Evolutionary conservation across 768 basidiomycete genomes (phyloP).

Genomic region (Pholiota conissans): DNA sequence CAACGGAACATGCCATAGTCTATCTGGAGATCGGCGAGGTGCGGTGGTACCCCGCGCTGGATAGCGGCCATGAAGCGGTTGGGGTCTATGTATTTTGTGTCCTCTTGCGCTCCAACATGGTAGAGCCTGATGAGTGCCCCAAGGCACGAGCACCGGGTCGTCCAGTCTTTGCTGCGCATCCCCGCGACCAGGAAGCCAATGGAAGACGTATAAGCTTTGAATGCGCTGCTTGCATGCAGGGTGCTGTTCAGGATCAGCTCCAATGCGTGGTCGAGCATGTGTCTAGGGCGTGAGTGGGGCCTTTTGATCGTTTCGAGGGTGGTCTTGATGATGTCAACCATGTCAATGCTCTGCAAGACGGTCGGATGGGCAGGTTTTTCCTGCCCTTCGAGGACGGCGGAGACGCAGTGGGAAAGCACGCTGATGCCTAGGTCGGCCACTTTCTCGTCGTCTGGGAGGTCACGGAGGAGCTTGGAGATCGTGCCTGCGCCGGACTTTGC

Average conservation of each 20-base stretch:
- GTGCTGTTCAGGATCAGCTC: slow-evolving; percentile 45
- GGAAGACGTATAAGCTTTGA: slow-evolving; percentile 41
- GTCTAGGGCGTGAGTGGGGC: slow-evolving; percentile 28
- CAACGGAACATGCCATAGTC: slow-evolving; percentile 47
- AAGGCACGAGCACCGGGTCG: slow-evolving; percentile 49
- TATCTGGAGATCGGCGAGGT: slow-evolving; percentile 45
- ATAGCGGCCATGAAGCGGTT: slow-evolving; percentile 39
- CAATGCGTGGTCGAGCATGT: slow-evolving; percentile 52
- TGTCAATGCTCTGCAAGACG: slow-evolving; percentile 39
- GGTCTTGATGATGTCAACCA: slow-evolving; percentile 42
- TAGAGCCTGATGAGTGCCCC: slow-evolving; percentile 56
- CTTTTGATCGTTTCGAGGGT: slow-evolving; percentile 43
- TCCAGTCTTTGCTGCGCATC: slow-evolving; percentile 55
- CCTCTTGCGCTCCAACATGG: slow-evolving; percentile 38
- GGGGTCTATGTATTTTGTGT: slow-evolving; percentile 50
- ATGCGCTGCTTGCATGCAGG: slow-evolving; percentile 45
- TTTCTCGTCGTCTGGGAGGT: slow-evolving; percentile 49
- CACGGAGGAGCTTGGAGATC: slow-evolving; percentile 46
- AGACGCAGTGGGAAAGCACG: slow-evolving; percentile 52
- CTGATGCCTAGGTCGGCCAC: slow-evolving; percentile 51
- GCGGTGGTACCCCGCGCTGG: slow-evolving; percentile 44
- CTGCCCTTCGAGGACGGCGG: slow-evolving; percentile 41
- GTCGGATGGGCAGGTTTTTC: slow-evolving; percentile 36
- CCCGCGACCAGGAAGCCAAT: slow-evolving; percentile 55
- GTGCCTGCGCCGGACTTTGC: slow-evolving; percentile 42